Percentiles rank a stretch among this genome's conserved stretches.
Conservation (phyloP, 768 basidiomycete species). For the Rhodotorula paludigena region DNA sequence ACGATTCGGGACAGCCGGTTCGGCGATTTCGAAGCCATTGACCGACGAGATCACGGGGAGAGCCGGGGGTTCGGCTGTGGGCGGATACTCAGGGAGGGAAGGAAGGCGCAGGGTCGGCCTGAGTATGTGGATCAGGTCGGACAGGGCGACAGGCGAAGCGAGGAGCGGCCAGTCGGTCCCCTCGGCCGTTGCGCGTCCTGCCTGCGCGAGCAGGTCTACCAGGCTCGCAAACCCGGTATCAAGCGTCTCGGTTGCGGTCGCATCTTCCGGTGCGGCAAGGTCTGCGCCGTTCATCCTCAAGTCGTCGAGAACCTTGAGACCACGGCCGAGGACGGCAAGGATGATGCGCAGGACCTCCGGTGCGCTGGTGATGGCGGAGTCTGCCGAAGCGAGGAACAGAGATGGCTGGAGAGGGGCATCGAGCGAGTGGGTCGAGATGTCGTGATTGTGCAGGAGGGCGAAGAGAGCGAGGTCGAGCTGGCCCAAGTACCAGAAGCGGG, state of each 20-base stretch:
- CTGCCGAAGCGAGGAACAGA: neutral
- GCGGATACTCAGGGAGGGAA: neutral
- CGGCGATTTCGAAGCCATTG: neutral
- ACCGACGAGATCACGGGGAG: constrained; percentile 1
- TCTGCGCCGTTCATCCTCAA: neutral
- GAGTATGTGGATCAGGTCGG: neutral
- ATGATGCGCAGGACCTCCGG: neutral
- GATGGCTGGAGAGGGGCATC: neutral
- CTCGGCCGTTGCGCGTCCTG: neutral
- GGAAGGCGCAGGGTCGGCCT: neutral
- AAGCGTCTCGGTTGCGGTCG: neutral
- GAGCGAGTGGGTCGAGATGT: constrained; percentile 3
- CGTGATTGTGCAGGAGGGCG: constrained; percentile 10
- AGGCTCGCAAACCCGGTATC: neutral
- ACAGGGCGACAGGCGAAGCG: neutral
- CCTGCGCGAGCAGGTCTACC: constrained; percentile 4
- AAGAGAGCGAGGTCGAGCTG: constrained; percentile 17
- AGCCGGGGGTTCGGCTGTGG: neutral
- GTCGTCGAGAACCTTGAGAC: neutral
- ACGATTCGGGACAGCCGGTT: no score
- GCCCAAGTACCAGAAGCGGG: constrained; percentile 10
- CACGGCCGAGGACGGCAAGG: constrained; percentile 2
- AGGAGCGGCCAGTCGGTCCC: neutral
- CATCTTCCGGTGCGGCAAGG: neutral
- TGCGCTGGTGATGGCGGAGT: neutral